These are phyloP conservation scores for Nigrospora osmanthi DNA, from an alignment of 2,329 filamentous ascomycete genomes.

Conservation along the genomic window DNA sequence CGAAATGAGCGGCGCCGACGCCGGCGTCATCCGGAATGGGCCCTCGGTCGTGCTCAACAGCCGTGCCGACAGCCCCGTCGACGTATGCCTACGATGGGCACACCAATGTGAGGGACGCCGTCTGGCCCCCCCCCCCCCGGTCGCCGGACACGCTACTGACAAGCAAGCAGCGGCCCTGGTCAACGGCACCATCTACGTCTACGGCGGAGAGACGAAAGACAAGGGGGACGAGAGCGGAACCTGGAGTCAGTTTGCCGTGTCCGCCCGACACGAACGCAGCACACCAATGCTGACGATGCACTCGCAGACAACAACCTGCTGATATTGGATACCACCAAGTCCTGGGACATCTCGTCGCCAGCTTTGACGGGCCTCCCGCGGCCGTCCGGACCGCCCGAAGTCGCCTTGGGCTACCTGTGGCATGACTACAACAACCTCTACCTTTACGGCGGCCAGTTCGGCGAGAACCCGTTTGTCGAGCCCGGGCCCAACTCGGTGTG, in stretches of 20 bases:
- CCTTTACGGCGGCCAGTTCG: constrained; percentile 69
- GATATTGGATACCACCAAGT: constrained; percentile 61
- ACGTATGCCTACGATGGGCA: constrained; percentile 58
- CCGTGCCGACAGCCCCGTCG: constrained; percentile 39
- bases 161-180: constrained; percentile 49
- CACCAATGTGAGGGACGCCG: constrained; percentile 43
- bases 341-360: constrained; percentile 62
- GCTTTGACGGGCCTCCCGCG: constrained; percentile 52
- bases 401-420: constrained; percentile 71
- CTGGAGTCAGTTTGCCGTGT: constrained; percentile 53
- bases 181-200: constrained; percentile 70
- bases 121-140: too few relatives aligned
- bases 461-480: constrained; percentile 48
- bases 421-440: constrained; percentile 62
- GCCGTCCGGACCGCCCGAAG: constrained; percentile 61
- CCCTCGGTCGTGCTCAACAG: constrained; percentile 21
- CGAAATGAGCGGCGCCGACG: constrained; percentile 35
- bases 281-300: constrained; percentile 3
- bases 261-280: neutral
- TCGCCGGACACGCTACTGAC: neutral
- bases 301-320: constrained; percentile 63
- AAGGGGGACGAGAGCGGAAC: constrained; percentile 52
- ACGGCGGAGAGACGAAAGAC: constrained; percentile 60
- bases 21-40: constrained; percentile 31
- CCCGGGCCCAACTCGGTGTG: constrained; percentile 58